Evolutionary conservation across 2,329 filamentous ascomycete species (phyloP), one percentile per base, ranked within the genome.

Genomic region (Apiospora phragmitis): DNA sequence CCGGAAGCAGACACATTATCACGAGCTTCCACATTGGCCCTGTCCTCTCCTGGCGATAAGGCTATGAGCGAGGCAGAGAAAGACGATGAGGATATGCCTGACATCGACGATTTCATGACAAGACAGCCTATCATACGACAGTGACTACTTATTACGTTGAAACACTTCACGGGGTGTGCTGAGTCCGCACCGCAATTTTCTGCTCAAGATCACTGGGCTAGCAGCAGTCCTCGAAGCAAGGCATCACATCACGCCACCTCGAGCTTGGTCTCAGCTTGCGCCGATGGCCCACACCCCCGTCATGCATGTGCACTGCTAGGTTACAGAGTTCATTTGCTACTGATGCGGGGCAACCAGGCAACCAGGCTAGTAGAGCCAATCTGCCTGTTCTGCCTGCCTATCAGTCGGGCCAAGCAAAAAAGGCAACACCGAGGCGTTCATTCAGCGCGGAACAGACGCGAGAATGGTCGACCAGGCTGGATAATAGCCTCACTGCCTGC

Each of bases 1-100:
- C 42, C 65, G 2, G 70, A 45, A 24, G 16, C 24, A 9, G 67
- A 68, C 29, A 26, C 42, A 12, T 1, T 35, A 6, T 51, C 66
- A 11, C 26, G 42, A 51, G 29, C 35, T 8, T 66, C 62, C 6
- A 43, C 65, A 42, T 16, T 67, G 2, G 41, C 65, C 3, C 12
- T 42, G 12, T 67, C 42, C 11, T 42, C 65, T 4, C 0, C 65
- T 4, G 42, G 18, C n/a, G 65, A 43, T 24, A 67, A 67, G 38
- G 65, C 35, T 12, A 26, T 42, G 6, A 24, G 24, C 9, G 38
- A 66, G 11, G 66, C 32, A 8, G 66, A 68, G 26, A 21, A 55
- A 18, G n/a, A 51, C 26, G 66, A 68, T 35, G 45, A 68, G n/a
- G 67, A 38, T 5, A 68, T 68, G 67, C 43, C 35, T 1, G 67